phyloP scores from a whole-genome alignment of 2,329 filamentous ascomycete species.

The Fusarium sp. region DNA sequence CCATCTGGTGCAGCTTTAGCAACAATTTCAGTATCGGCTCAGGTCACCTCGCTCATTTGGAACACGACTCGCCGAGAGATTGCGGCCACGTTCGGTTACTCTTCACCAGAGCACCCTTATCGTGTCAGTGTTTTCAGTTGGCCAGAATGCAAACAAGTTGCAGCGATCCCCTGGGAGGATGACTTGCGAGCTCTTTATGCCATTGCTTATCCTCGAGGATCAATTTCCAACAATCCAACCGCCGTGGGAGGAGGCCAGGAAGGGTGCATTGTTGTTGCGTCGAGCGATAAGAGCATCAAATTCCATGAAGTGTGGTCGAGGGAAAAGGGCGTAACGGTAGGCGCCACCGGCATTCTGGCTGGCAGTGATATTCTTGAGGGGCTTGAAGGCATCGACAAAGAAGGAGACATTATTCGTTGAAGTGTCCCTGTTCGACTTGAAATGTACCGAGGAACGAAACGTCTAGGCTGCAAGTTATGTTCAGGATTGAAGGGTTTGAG shows the following conservation, averaged over 20 bases:
- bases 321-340: slow-evolving; percentile 63
- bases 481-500: slow-evolving; percentile 16
- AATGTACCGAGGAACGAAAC: slow-evolving; percentile 1
- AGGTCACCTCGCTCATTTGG: slow-evolving; percentile 95
- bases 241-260: slow-evolving; percentile 48
- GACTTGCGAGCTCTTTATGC: slow-evolving; percentile 86
- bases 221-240: slow-evolving; percentile 45
- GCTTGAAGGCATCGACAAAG: slow-evolving; percentile 81
- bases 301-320: slow-evolving; percentile 96
- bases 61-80: slow-evolving; percentile 87
- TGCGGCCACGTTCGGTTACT: slow-evolving; percentile 91
- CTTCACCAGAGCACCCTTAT: slow-evolving; percentile 87
- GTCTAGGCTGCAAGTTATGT: slow-evolving; percentile 29
- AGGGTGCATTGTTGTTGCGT: slow-evolving; percentile 85
- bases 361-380: slow-evolving; percentile 88
- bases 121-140: slow-evolving; percentile 94
- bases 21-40: slow-evolving; percentile 90
- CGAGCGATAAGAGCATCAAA: slow-evolving; percentile 91
- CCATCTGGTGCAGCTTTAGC: slow-evolving; percentile 84
- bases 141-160: slow-evolving; percentile 89
- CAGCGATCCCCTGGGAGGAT: slow-evolving; percentile 84
- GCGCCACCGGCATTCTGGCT: slow-evolving; percentile 72
- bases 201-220: slow-evolving; percentile 78
- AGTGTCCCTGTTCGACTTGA: slow-evolving; percentile 4
- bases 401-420: slow-evolving; percentile 77